Percentiles rank a stretch among this genome's conserved stretches.
These are phyloP conservation scores for Boletus vinaceobasis DNA, from an alignment of 768 basidiomycete genomes.

Conservation along the genomic window DNA sequence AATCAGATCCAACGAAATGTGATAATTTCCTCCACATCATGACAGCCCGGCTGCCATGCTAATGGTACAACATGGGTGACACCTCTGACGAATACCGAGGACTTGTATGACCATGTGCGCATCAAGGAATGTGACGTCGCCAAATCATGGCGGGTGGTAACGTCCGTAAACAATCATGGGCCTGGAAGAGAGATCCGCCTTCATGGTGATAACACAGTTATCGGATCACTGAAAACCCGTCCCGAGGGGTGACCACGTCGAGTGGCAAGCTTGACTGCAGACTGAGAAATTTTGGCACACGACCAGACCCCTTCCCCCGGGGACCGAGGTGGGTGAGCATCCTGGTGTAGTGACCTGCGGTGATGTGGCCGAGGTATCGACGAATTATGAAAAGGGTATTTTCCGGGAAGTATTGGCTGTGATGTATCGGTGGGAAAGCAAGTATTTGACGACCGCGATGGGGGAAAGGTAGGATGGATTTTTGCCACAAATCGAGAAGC, in stretches of 20 bases:
- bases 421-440: conserved; percentile 4
- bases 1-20: conserved; percentile 3
- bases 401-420: conserved; percentile 3
- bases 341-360: conserved; percentile 5
- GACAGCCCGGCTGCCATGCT: conserved; percentile 18
- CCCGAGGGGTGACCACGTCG: conserved; percentile 19
- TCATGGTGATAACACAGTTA: conserved; percentile 13
- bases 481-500: conserved; percentile 16
- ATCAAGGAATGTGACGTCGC: conserved; percentile 14
- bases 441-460: conserved; percentile 3
- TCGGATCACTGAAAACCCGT: conserved; percentile 23
- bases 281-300: conserved; percentile 32
- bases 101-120: conserved; percentile 3
- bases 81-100: conserved; percentile 2
- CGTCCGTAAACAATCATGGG: conserved; percentile 11
- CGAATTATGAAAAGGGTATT: conserved; percentile 3
- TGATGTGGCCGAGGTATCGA: conserved; percentile 11
- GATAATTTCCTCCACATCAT: not conserved
- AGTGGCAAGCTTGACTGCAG: conserved; percentile 24
- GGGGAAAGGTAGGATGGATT: conserved; percentile 4
- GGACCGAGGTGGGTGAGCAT: conserved; percentile 1
- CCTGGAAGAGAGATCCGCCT: not conserved
- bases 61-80: conserved; percentile 16
- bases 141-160: not conserved
- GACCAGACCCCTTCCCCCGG: conserved; percentile 24